Conservation (phyloP, 2,329 filamentous ascomycete species). For the Trichoderma sp. region DNA sequence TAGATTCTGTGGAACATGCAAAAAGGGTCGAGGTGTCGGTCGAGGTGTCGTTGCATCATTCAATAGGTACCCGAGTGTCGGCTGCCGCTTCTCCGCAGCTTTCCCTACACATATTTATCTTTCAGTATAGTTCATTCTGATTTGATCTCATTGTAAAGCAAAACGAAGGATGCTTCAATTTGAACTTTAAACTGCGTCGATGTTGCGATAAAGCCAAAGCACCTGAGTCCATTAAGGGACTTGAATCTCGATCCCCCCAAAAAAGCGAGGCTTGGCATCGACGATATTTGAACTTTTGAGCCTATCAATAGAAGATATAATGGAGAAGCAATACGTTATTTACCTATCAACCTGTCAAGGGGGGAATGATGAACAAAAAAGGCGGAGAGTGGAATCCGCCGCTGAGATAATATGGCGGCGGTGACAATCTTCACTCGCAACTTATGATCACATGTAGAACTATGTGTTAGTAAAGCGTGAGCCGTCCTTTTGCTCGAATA, state of each 20-base stretch:
- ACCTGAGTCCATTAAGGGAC: background rate
- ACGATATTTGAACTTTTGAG: background rate
- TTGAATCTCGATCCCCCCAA: background rate
- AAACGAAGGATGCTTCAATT: background rate
- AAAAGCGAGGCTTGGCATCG: background rate
- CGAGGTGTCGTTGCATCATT: background rate
- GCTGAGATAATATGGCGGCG: background rate
- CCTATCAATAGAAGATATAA: background rate
- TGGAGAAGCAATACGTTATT: background rate
- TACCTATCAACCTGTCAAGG: background rate
- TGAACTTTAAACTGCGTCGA: background rate
- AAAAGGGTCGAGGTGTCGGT: background rate
- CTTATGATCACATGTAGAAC: background rate
- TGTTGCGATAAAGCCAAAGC: background rate
- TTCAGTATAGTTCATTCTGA: background rate
- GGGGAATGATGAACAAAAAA: background rate
- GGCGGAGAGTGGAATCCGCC: background rate
- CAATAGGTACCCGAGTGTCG: background rate
- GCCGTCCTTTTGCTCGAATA: background rate
- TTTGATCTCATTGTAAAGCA: background rate
- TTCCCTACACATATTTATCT: background rate
- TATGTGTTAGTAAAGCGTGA: background rate
- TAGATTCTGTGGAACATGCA: background rate
- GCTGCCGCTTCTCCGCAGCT: background rate
- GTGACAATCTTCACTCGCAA: background rate